Evolutionary conservation across 805 yeast genomes (phyloP).

Genomic region (Hermanozyma aechmeae): DNA sequence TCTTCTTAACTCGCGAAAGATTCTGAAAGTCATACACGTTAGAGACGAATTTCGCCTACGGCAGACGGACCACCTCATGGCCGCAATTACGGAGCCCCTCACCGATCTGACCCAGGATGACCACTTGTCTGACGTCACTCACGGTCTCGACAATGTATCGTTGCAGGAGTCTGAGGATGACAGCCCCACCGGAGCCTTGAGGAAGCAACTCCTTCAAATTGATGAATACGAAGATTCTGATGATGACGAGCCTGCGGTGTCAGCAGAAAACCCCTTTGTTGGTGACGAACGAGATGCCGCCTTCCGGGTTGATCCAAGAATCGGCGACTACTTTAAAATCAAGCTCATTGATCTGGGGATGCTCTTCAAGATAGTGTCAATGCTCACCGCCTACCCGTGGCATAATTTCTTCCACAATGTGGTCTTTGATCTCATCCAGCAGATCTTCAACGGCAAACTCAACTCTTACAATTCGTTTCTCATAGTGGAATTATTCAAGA

Average conservation of each 20-base stretch:
- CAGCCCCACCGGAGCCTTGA: too few species aligned
- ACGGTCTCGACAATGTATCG: constrained; percentile 27
- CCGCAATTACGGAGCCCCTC: constrained; percentile 2
- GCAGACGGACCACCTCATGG: constrained; percentile 16
- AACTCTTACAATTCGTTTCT: constrained; percentile 69
- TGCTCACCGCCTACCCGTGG: constrained; percentile 89
- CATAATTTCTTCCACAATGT: constrained; percentile 95
- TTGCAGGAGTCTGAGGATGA: constrained; percentile 21
- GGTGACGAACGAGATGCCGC: constrained; percentile 20
- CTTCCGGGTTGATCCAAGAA: constrained; percentile 50
- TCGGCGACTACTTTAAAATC: constrained; percentile 84
- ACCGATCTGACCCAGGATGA: too few species aligned
- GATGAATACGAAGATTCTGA: constrained; percentile 25
- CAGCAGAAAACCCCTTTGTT: constrained; percentile 35
- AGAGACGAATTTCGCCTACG: constrained; percentile 56
- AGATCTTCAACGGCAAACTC: constrained; percentile 83
- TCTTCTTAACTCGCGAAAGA: constrained; percentile 66
- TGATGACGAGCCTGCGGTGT: constrained; percentile 35
- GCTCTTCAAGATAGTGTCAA: constrained; percentile 54
- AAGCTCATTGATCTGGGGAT: constrained; percentile 68
- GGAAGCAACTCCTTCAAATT: neutral
- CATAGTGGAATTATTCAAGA: constrained; percentile 19
- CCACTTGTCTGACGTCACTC: too few species aligned
- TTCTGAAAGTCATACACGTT: constrained; percentile 56
- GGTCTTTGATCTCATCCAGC: constrained; percentile 93